phyloP scores from a whole-genome alignment of 352 stramenopile genomes.

The Peronosclerospora sorghi region DNA sequence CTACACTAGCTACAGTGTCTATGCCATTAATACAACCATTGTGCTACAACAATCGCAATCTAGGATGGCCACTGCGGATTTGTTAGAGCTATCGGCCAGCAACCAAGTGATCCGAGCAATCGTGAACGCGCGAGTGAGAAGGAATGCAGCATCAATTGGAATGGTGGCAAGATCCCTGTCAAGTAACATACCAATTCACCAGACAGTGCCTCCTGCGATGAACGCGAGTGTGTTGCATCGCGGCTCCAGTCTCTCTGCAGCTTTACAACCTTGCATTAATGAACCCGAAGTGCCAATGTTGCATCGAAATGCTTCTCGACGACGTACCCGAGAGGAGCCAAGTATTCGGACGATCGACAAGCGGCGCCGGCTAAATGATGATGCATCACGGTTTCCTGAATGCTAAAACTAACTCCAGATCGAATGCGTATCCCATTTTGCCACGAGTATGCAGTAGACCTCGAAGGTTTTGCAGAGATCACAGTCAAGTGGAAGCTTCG shows the following conservation, averaged over 20 bases:
- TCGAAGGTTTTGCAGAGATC: conserved; percentile 16
- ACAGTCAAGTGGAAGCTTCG: conserved; percentile 16
- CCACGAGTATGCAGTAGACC: conserved; percentile 15
- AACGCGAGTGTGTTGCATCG: conserved; percentile 69
- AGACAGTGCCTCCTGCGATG: conserved; percentile 54
- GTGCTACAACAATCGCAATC: conserved; percentile 80
- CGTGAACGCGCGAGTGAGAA: conserved; percentile 72
- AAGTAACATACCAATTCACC: conserved; percentile 38
- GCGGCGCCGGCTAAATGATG: conserved; percentile 37
- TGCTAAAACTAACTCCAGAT: background rate
- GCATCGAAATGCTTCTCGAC: conserved; percentile 50
- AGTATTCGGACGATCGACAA: conserved; percentile 39
- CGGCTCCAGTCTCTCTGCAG: conserved; percentile 22
- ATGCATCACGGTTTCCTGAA: conserved; percentile 41
- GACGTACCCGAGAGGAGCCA: conserved; percentile 43
- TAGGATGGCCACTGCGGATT: conserved; percentile 54
- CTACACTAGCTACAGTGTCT: conserved; percentile 82
- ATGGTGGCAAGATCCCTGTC: conserved; percentile 12
- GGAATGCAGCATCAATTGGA: conserved; percentile 25
- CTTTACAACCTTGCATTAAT: conserved; percentile 41
- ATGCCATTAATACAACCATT: conserved; percentile 86
- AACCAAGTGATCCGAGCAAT: conserved; percentile 82
- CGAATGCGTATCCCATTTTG: conserved; percentile 20
- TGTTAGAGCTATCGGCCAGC: conserved; percentile 70
- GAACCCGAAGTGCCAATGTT: conserved; percentile 62